Base-by-base conservation (phyloP, 1,284 basidiomycete species). In the Erythrobasidium hasegawianum region DNA sequence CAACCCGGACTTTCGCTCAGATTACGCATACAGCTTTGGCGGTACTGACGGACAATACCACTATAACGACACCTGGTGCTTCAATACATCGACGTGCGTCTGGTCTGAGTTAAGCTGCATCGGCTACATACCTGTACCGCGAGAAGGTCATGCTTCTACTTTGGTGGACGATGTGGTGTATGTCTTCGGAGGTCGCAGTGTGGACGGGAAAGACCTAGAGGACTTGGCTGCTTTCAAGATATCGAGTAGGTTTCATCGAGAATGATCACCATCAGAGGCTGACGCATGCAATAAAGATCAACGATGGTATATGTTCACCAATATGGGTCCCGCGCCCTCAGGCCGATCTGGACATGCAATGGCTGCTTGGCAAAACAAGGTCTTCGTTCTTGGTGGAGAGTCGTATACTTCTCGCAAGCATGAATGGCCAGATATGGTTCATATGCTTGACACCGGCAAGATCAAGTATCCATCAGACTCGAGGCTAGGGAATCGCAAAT, bases 1-100 rank as follows among this genome's bases (percentile, higher is more conserved):
- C 22, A 22, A 14, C 26, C 2, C 8, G 45, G 26, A 8, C 10
- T 10, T 43, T 10, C 11, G 43, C 67, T 0, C 24, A 47, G 18
- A 41, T 13, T 57, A 13, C n/a, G 14, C 49, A 41, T 47, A 7
- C 74, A 92, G 92, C 64, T 98, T 99, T 74, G 96, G 96, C 54
- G 96, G 96, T 59, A 99, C 96, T 4, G 96, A 99, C 74, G 95
- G 94, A 26, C 87, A 90, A 76, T 98, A 91, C 79, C 96, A 98
- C 78, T 99, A 99, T 80, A 98, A 98, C 78, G 96, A 99, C 76
- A 98, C 95, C 4, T 99, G 96, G 96, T 84, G 87, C 26, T 97
- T 92, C 78, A 93, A 97, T 77, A 82, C 93, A 53, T 82, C 82
- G 29, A 88, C 90, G 0, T 83, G 84, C 66, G 83, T 80, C 55